phyloP scores from a whole-genome alignment of 73 alveolate species.

The Paramecium pentaurelia region DNA sequence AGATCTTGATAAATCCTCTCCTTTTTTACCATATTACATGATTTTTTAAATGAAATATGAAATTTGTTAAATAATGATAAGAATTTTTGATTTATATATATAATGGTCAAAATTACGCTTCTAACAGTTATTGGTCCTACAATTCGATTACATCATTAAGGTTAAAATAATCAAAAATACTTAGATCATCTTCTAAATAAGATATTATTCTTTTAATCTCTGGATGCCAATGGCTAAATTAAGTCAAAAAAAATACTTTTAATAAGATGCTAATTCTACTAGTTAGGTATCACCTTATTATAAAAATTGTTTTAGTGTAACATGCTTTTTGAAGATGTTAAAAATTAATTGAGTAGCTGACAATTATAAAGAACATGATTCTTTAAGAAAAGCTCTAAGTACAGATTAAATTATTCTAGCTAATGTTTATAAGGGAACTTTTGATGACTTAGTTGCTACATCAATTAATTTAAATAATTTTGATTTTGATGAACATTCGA shows the following conservation, averaged over 20 bases:
- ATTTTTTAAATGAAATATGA: not conserved
- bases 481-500: not conserved
- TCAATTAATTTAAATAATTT: slow-evolving; percentile 16
- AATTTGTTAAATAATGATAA: not conserved
- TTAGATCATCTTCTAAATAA: slow-evolving; percentile 21
- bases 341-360: not conserved
- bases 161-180: slow-evolving; percentile 17
- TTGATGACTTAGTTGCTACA: not conserved
- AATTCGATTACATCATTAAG: not conserved
- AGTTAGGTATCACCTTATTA: not conserved
- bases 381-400: not conserved
- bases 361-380: not conserved
- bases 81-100: not conserved
- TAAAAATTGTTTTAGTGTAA: not conserved
- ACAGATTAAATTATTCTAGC: not conserved
- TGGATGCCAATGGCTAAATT: slow-evolving; percentile 21
- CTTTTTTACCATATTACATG: not conserved
- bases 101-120: not conserved
- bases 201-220: not conserved
- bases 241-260: not conserved
- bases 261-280: not conserved
- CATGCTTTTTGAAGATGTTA: not conserved
- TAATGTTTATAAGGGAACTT: not conserved
- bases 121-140: not conserved
- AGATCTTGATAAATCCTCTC: not conserved